Evolutionary conservation across 257 asterid species (phyloP).

Genomic region (Solanum virginianum): DNA sequence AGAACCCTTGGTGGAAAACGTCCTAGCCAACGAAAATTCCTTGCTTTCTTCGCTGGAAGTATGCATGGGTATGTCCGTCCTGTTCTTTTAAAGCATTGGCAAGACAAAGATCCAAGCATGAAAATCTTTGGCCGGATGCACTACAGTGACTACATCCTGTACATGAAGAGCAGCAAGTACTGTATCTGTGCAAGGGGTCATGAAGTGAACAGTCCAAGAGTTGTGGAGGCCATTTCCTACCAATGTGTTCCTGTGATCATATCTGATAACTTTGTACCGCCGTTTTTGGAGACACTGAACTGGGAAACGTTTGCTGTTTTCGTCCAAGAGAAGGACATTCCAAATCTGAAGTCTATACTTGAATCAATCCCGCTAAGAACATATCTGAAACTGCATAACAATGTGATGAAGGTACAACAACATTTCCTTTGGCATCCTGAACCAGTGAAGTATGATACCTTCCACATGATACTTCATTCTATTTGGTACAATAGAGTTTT

Average conservation of each 20-base stretch:
- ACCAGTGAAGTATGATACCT: conserved; percentile 45
- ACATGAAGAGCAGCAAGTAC: conserved; percentile 74
- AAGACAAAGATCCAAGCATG: conserved; percentile 58
- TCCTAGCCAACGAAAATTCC: conserved; percentile 38
- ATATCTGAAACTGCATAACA: conserved; percentile 42
- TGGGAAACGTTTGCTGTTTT: conserved; percentile 73
- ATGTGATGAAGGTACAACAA: conserved; percentile 47
- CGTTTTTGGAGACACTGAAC: conserved; percentile 56
- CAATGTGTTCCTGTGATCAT: conserved; percentile 75
- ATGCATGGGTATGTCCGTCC: conserved; percentile 80
- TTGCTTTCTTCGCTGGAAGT: conserved; percentile 71
- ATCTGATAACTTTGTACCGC: conserved; percentile 65
- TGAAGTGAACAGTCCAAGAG: conserved; percentile 64
- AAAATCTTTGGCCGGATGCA: conserved; percentile 41
- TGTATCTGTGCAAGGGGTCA: conserved; percentile 73
- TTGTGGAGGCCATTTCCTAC: conserved; percentile 57
- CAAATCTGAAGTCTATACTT: conserved; percentile 56
- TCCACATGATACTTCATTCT: conserved; percentile 72
- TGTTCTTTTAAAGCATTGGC: conserved; percentile 42
- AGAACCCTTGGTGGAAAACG: conserved; percentile 37
- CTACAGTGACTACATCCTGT: conserved; percentile 15
- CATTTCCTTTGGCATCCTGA: conserved; percentile 60
- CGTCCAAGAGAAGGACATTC: conserved; percentile 58
- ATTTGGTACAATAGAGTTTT: conserved; percentile 61
- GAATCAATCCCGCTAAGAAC: conserved; percentile 35